Evolutionary conservation across 805 yeast species (phyloP), one percentile per base, ranked within the genome.

Genomic region (Candida koratica): DNA sequence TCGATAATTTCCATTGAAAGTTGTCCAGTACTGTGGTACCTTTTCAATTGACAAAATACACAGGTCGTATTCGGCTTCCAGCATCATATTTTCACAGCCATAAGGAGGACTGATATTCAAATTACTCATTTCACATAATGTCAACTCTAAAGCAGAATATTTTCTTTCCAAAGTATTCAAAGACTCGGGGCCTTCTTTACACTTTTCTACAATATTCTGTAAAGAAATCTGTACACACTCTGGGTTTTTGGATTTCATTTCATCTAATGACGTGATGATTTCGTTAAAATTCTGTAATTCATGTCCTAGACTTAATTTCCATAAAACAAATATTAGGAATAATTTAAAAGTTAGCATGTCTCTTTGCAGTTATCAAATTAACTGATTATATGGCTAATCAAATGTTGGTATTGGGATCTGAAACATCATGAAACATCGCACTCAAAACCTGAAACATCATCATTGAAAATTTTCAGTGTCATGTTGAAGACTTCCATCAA

Each of bases 11-110:
- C 86, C 86, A 43, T 79, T 79, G 49, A 72, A 81, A 0, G 81
- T 77, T 0, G 88, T 80, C 90, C 90, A 82, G 71, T 81, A 76
- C 45, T 80, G 83, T 0, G 77, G 63, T 3, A 63, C 56, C 15
- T 47, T 47, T 37, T 74, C 73, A 25, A 75, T 42, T 2, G 60
- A 55, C 3, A 44, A 34, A 19, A 76, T 57, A 41, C 82, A 77
- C 1, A 39, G 43, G 14, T 53, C 53, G 30, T 54, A 45, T 23
- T 55, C 49, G 2, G 18, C 26, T 3, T 29, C 31, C 2, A n/a
- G 17, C 6, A 18, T 15, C 34, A 44, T 4, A 48, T 37, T 4
- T 51, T 38, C 38, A 44, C 70, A 65, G n/a, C 39, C 37, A 1
- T 28, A 18, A 10, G 69, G 67, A 36, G 58, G 61, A 1, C 45